Evolutionary conservation across 1,139 yeast genomes (phyloP).

Genomic region (Pichia sp.): DNA sequence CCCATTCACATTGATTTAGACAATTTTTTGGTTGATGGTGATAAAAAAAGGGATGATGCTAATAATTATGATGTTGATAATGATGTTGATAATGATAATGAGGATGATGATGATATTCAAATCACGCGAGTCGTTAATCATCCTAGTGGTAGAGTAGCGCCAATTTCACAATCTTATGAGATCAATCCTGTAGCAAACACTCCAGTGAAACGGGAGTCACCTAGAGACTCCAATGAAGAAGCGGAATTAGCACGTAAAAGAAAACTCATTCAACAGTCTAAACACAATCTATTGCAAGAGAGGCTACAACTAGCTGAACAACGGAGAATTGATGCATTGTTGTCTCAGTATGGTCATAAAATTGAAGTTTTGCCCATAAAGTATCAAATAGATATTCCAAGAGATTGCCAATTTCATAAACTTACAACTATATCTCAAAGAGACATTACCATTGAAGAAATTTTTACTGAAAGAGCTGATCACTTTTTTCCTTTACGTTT

Average conservation of each 20-base stretch:
- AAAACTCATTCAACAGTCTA: too few relatives aligned
- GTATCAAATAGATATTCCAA: not conserved
- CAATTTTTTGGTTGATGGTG: too few relatives aligned
- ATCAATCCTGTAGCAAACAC: too few relatives aligned
- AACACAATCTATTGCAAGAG: too few relatives aligned
- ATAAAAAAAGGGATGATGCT: too few relatives aligned
- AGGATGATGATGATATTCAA: constrained; percentile 16
- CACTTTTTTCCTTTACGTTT: not conserved
- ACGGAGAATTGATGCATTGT: too few relatives aligned
- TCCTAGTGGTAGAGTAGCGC: not conserved
- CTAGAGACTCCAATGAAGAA: too few relatives aligned
- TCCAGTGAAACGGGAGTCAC: too few relatives aligned
- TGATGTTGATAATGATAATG: constrained; percentile 6
- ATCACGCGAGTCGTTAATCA: constrained; percentile 6
- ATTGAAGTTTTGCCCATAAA: not conserved
- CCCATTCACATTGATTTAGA: too few relatives aligned
- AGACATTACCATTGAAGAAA: constrained; percentile 1
- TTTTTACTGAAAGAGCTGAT: constrained; percentile 3
- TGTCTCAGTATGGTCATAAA: too few relatives aligned
- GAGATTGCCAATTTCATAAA: not conserved
- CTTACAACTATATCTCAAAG: not conserved
- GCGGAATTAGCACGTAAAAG: too few relatives aligned
- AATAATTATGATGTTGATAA: not conserved
- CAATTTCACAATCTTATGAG: not conserved
- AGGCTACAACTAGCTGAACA: too few relatives aligned